Base-by-base conservation (phyloP, 768 basidiomycete species). In the Suillus occidentalis region DNA sequence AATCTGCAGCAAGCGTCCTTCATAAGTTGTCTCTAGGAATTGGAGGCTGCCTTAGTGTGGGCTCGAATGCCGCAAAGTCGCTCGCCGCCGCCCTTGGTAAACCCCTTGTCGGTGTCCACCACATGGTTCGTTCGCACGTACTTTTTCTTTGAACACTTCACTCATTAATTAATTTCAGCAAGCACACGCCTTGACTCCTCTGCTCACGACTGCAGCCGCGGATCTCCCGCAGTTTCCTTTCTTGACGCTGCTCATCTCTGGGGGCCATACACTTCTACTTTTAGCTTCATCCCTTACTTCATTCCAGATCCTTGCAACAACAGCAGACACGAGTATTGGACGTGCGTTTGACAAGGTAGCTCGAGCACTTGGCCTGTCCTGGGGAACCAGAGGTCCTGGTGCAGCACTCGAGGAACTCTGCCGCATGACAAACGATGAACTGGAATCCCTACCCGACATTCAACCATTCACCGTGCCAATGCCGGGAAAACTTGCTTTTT, bases 241-340 rank as follows among this genome's bases (percentile, higher is more conserved):
- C 79, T 83, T 99, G 42, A 89, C 91, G 0, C 81, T 98, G 14
- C 83, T 99, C 20, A 82, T 97, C 57, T 96, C 95, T 0, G 97
- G 97, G n/a, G 96, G 96, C 3, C 97, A 99, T 74, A 95, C 96
- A 0, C 81, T 98, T 45, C 83, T 99, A 43, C 82, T 97, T 1
- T 87, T 97, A 13, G 92, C 89, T 1, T 80, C 73, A 0, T 87
- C 89, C 2, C 73, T 76, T 34, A 79, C 78, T 6, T 76, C 80
- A 0, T 97, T 92, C 74, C 80, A 81, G 65, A 85, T 91, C 45
- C 78, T 98, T 36, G 89, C 91, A 1, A 89, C 88, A 18, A 92
- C 91, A 0, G 76, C 79, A 6, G 94, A 96, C 69, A 86, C 87
- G 71, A 87, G 87, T 64, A 84, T 95, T 25, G 94, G 95, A 1